phyloP scores from a whole-genome alignment of 108 stramenopile genomes.

The Cyclotella cryptica region DNA sequence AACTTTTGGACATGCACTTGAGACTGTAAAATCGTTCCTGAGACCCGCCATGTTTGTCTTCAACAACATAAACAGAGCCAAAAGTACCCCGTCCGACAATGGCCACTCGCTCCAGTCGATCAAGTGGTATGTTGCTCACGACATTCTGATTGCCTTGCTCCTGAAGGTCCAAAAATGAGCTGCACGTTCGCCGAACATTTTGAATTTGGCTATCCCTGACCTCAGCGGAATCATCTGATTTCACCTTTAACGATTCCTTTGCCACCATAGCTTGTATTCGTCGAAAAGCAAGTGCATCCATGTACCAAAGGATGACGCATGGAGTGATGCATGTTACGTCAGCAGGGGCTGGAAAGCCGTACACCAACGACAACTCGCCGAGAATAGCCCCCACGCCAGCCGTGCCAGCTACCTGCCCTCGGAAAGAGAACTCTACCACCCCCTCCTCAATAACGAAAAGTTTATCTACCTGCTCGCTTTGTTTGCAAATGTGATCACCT shows the following conservation, averaged over 20 bases:
- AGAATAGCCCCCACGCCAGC: slow-evolving; percentile 47
- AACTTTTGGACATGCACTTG: slow-evolving; percentile 59
- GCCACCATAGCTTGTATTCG: slow-evolving; percentile 52
- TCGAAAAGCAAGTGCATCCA: slow-evolving; percentile 49
- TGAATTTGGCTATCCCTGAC: slow-evolving; percentile 24
- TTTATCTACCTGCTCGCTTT: slow-evolving; percentile 52
- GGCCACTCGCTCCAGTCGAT: slow-evolving; percentile 21
- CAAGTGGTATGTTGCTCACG: slow-evolving; percentile 24
- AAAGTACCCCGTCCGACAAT: slow-evolving; percentile 54
- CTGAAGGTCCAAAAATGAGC: slow-evolving; percentile 51
- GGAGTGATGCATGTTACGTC: slow-evolving; percentile 39
- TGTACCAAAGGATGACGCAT: slow-evolving; percentile 48
- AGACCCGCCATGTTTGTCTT: slow-evolving; percentile 18
- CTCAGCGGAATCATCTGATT: slow-evolving; percentile 10
- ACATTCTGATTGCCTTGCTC: slow-evolving; percentile 26
- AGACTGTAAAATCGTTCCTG: slow-evolving; percentile 42
- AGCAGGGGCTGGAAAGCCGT: slow-evolving; percentile 51
- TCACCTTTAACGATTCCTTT: slow-evolving; percentile 37
- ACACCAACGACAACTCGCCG: slow-evolving; percentile 62
- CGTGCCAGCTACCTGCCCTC: slow-evolving; percentile 46
- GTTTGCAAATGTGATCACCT: slow-evolving; percentile 43
- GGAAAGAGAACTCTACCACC: slow-evolving; percentile 39
- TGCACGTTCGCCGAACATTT: slow-evolving; percentile 26
- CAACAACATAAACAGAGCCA: slow-evolving; percentile 54
- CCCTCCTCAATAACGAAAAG: slow-evolving; percentile 58